Base-by-base conservation (phyloP, 352 stramenopile species). In the Globisporangium spinosum region DNA sequence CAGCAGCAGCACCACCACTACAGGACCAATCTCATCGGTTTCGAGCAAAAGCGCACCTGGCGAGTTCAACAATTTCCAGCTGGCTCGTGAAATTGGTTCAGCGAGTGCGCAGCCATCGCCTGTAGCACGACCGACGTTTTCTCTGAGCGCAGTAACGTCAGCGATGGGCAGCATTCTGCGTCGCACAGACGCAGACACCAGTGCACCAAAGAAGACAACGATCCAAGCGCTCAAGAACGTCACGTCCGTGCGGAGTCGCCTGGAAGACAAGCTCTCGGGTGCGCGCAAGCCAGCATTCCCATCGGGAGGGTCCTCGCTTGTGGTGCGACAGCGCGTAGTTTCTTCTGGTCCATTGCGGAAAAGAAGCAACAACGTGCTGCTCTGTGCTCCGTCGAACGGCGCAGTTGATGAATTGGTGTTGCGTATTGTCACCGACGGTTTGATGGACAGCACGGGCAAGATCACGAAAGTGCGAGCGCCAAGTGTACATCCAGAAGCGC, bases 381-480 rank as follows among this genome's bases (percentile, higher is more conserved):
- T 97, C 12, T 96, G 89, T 70, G 90, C 91, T 1, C 91, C 91
- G 15, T 98, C 91, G 12, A 98, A 98, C 70, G 90, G 90, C 40
- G 91, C 91, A 22, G 89, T 98, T 0, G 93, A 98, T 62, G 89
- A 97, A 61, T 51, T 98, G 25, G 86, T 97, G n/a, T 58, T 94
- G 32, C 84, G 90, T 55, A 91, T 97, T 34, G 83, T 96, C 32
- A 90, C 78, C 0, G 80, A 97, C 51, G 89, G 90, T 7, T 71
- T 97, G 0, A 76, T 93, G 64, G 89, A 91, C 62, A 80, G 67
- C 32, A 64, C 59, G 0, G 87, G 88, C 0, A 78, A 81, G 1
- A 51, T 83, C 5, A 74, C 71, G 0, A 85, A 82, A 69, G 83
- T 95, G 1, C 80, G 77, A 49, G 80, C 87, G 1, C 89, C 89